Evolutionary conservation across 257 asterid genomes (phyloP), one percentile per base, ranked within the genome.

Genomic region (Oldenlandia corymbosa): DNA sequence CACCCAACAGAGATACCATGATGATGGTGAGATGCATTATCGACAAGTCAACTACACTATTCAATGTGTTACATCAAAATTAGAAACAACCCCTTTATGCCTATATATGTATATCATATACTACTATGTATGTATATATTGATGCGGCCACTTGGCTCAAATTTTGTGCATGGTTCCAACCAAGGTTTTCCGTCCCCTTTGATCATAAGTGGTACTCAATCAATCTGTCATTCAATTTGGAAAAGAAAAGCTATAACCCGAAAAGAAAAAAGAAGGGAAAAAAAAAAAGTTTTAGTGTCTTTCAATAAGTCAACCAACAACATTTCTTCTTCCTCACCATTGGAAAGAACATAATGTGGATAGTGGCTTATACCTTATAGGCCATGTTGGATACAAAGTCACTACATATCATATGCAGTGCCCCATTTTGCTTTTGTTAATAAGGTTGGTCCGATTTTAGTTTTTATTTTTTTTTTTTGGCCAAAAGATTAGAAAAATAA

Each of bases 11-110:
- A 62, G 37, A 66, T 68, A 82, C 71, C 70, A 81, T 78, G 74
- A 81, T 90, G 94, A 81, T 90, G 94, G 82, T 73, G 83, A 78
- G 63, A 76, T 80, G 91, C 86, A 86, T 76, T 80, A 81, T 76
- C 73, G 30, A 45, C 31, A 83, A 84, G 96, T 88, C 96, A 88
- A 86, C 90, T 71, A 77, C 73, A 82, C 81, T 71, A 68, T 66
- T 43, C 2, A 3, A 42, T 13, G 11, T 1, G 16, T 42, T 75
- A 75, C 80, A 75, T 69, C n/a, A n/a, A 79, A 27, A 71, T 41
- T 3, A 51, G 64, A 61, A 64, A 54, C 70, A 62, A 75, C 55
- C 14, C 65, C 64, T 24, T 11, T 20, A 52, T 20, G 32, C 30
- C 12, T 34, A 34, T 34, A 34, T 34, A 34, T 34, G 37, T 34